Base-by-base conservation (phyloP, 306 rosid species). In the Rosa lucieae region DNA sequence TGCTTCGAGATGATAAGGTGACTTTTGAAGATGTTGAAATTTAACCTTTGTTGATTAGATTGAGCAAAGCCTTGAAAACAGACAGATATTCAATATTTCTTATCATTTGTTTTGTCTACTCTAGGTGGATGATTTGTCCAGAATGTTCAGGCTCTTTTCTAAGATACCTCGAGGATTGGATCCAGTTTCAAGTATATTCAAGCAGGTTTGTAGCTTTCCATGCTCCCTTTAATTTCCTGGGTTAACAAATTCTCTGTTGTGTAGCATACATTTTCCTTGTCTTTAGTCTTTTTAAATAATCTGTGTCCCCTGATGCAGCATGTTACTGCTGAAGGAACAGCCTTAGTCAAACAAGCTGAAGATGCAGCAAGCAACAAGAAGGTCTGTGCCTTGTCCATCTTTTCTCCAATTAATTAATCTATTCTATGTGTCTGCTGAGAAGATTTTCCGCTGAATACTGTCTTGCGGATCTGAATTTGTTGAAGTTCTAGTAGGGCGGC, bases 91-190 rank as follows among this genome's bases (percentile, higher is more conserved):
- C 52, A 29, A 46, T 35, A 49, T 65, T 77, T 67, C 61, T 80
- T 21, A 61, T 52, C 76, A 77, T 58, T 62, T 43, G 13, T 59
- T 23, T n/a, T 67, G 65, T 48, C 71, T 79, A 26, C 67, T 79
- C 29, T 75, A 94, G 99, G 93, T 89, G 75, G 95, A 86, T 42
- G 99, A 94, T 89, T 83, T 94, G 83, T 91, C 99, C 80, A 88
- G 97, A 82, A 94, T 94, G 99, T 94, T 94, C 89, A 89, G 99
- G 89, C 97, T 94, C 75, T 94, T 92, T 79, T 92, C 97, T 80
- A 94, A 94, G 90, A 91, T 94, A 87, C 93, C 93, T 79, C 80
- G 82, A 14, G 99, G 99, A 26, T 82, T 94, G 75, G 99, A 92
- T 85, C 99, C 97, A 53, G 97, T 94, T 81, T 91, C 99, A 29